Evolutionary conservation across 1,139 yeast genomes (phyloP).

Genomic region (Saccharomyces uvarum): DNA sequence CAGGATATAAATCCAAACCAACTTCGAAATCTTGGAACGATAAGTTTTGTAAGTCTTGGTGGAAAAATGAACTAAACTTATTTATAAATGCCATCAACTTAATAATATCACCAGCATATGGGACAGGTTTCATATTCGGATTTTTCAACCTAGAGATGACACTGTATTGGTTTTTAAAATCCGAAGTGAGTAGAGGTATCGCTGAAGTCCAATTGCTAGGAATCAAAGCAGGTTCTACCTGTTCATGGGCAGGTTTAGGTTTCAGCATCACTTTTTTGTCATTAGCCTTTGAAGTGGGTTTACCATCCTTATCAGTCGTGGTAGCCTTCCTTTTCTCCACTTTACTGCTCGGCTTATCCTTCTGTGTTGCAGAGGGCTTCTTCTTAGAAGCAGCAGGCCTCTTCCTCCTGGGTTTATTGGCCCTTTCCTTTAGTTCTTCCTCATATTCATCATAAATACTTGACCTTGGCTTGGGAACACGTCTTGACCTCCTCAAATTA

Average conservation of each 20-base stretch:
- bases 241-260: conserved; percentile 6
- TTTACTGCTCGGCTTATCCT: background rate
- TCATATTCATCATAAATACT: background rate
- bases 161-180: conserved; percentile 26
- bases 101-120: conserved; percentile 42
- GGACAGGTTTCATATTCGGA: conserved; percentile 33
- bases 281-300: background rate
- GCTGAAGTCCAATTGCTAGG: conserved; percentile 25
- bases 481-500: conserved; percentile 2
- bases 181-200: conserved; percentile 21
- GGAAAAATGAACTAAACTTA: conserved; percentile 36
- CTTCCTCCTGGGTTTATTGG: background rate
- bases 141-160: conserved; percentile 26
- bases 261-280: conserved; percentile 1
- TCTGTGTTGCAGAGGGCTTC: background rate
- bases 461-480: conserved; percentile 1
- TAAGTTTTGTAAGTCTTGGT: conserved; percentile 32
- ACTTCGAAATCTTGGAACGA: conserved; percentile 46
- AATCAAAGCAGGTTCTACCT: conserved; percentile 16
- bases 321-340: background rate
- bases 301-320: conserved; percentile 1
- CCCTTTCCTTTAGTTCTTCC: conserved; percentile 1
- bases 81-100: conserved; percentile 39
- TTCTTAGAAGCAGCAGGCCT: conserved; percentile 2
- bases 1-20: conserved; percentile 39